Base-by-base conservation (phyloP, 1,284 basidiomycete genomes). In the Apiotrichum montevideense region DNA sequence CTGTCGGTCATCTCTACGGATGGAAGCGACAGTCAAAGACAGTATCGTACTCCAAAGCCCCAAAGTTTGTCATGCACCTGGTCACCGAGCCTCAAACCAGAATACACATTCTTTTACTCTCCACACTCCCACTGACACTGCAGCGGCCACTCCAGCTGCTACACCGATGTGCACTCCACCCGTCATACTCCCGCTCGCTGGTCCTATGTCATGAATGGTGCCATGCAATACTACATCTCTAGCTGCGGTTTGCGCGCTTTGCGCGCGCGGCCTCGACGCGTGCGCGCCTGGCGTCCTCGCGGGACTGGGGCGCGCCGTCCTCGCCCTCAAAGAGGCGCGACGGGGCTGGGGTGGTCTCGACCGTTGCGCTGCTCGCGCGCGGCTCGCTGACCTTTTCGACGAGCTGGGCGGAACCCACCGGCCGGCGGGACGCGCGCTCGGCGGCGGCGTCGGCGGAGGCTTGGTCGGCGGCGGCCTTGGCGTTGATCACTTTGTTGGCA, bases 231-330 rank as follows among this genome's bases (percentile, higher is more conserved):
- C 47, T 49, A 29, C 47, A 35, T n/a, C 46, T 48, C 14, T 42
- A 42, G 35, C 29, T 8, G 21, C 7, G 35, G 39, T 6, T 13
- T n/a, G 29, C 10, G 13, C 59, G 59, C 56, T 54, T 58, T 35
- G 35, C 43, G n/a, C 56, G 46, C n/a, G 56, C 59, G 13, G 51
- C 56, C 54, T 46, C 44, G 35, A 61, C 44, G 4, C 59, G 54
- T 7, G 29, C 46, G n/a, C 51, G 40, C 51, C 56, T 55, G 10
- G 8, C 35, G 47, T 51, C 55, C 11, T 47, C 54, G 14, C 39
- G 48, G 15, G 43, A 29, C 11, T 39, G 33, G 42, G 43, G 1
- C n/a, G 51, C 43, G 8, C 21, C 40, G 45, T 37, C 8, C 10
- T 43, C 41, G 42, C 41, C n/a, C 41, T 42, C 41, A 14, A 15